Base-by-base conservation (phyloP, 192 early-diverging fungal species). In the Mortierella alpina region DNA sequence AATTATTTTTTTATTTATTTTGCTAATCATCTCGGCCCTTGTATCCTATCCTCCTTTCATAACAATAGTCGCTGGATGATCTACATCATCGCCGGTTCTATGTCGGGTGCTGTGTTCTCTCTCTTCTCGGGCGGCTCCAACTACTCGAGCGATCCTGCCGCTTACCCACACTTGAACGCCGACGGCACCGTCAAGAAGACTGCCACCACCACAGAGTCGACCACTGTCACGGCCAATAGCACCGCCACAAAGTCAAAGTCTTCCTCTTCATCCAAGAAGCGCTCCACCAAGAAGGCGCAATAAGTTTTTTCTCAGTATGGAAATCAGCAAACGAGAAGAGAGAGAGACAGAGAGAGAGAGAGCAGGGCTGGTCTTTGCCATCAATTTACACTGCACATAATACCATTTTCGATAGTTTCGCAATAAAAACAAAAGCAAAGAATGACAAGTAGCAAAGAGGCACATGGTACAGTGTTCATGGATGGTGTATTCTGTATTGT, bases 101-200 rank as follows among this genome's bases (percentile, higher is more conserved):
- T 72, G 53, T 80, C 77, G 40, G 77, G 77, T 20, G 60, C 63
- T 20, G 51, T 80, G 14, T 80, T 80, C 66, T 55, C 50, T 6
- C 49, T 80, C 70, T 80, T 80, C 77, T 72, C 70, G 15, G 77
- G 77, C 17, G 77, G 77, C 17, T 80, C 77, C 70, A 63, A 45
- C 65, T 80, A 80, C 70, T 72, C 77, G 31, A 68, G 70, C 55
- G 77, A 80, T 40, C 77, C 77, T 42, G 13, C 77, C 23, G 68
- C 52, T 20, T 80, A 80, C 42, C 15, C 77, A 46, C 77, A 80
- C 77, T 50, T 80, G 66, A 80, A 80, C 60, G 8, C 69, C 13
- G 77, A 80, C 23, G 77, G 77, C 44, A 72, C 77, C 20, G 39
- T 72, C 22, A 80, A 80, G 70, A 68, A 67, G 64, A 12, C 56